Evolutionary conservation across 2,329 filamentous ascomycete genomes (phyloP).

Genomic region (Thielaviopsis euricoi): DNA sequence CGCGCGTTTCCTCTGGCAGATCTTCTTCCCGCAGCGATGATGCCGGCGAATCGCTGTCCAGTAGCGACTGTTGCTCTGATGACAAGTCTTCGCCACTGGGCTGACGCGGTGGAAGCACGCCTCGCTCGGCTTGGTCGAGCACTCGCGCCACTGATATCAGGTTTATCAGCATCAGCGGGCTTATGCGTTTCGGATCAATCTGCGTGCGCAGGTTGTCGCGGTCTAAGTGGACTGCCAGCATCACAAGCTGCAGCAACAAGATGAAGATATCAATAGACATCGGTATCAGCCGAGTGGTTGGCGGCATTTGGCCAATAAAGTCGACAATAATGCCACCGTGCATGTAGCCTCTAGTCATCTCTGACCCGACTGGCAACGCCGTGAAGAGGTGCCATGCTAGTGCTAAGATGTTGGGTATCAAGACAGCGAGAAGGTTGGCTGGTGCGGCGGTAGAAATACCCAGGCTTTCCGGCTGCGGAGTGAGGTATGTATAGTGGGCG

Average conservation of each 20-base stretch:
- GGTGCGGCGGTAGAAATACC: conserved; percentile 38
- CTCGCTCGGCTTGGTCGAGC: conserved; percentile 5
- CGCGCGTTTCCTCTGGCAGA: background rate
- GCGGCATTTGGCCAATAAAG: conserved; percentile 49
- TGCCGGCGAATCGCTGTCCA: background rate
- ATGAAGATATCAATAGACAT: conserved; percentile 39
- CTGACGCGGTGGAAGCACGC: background rate
- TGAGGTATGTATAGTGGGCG: conserved; percentile 46
- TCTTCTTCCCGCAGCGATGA: background rate
- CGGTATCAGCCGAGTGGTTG: conserved; percentile 38
- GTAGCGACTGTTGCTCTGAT: background rate
- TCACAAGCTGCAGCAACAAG: conserved; percentile 41
- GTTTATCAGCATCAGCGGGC: conserved; percentile 4
- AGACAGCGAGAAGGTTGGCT: conserved; percentile 39
- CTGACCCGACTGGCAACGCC: conserved; percentile 38
- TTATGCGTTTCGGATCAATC: conserved; percentile 9
- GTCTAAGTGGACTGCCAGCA: conserved; percentile 47
- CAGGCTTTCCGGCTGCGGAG: conserved; percentile 41
- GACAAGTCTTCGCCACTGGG: background rate
- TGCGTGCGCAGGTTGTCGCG: conserved; percentile 34
- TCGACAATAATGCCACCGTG: conserved; percentile 53
- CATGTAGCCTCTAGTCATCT: conserved; percentile 46
- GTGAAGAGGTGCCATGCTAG: conserved; percentile 41
- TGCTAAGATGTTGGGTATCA: conserved; percentile 43
- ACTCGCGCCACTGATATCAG: conserved; percentile 5